Evolutionary conservation across 305 asterid species (phyloP), one percentile per base, ranked within the genome.

Genomic region (Fraxinus greggii): DNA sequence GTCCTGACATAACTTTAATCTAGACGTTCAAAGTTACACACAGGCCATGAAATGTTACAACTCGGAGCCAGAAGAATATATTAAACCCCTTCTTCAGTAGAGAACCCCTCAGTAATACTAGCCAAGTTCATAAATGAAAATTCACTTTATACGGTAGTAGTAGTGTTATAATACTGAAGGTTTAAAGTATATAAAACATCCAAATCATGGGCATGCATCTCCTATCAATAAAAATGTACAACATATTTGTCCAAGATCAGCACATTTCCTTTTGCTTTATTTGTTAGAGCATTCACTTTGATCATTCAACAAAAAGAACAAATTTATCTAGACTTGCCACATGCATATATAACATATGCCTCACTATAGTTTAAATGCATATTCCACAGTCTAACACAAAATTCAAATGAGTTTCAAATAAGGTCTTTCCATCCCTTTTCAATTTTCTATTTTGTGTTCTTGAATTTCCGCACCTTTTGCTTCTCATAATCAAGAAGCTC

Each of bases 401-500:
- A 7, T 65, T 65, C n/a, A 65, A 65, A 65, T 7, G 1, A 24
- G 33, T 65, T 65, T 23, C 35, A 65, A 26, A 23, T 9, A 63
- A 63, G 32, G 33, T 26, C 69, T 59, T 23, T 23, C 32, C n/a
- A 17, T 70, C 45, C 42, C 9, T 70, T 70, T 54, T 42, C 19
- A 77, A 77, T 36, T 76, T 45, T 80, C 5, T 12, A 65, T 3
- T 77, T 33, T 28, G 79, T 29, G 29, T 70, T 45, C 51, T 31
- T 42, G 67, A 51, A 45, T 82, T 82, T 63, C 7, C 85, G 36
- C 81, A 96, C 99, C 98, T 94, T 96, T 63, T 90, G 93, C 85
- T 86, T 92, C 87, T 94, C 97, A 84, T 94, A 96, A 86, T 93
- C 98, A 85, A 96, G 95, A 83, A 96, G 98, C 87, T 96, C 99